A percentile compares a stretch with the other conserved stretches of the same genome.
Evolutionary conservation across 768 basidiomycete species (phyloP).

Genomic region (Strobilomyces confusus): DNA sequence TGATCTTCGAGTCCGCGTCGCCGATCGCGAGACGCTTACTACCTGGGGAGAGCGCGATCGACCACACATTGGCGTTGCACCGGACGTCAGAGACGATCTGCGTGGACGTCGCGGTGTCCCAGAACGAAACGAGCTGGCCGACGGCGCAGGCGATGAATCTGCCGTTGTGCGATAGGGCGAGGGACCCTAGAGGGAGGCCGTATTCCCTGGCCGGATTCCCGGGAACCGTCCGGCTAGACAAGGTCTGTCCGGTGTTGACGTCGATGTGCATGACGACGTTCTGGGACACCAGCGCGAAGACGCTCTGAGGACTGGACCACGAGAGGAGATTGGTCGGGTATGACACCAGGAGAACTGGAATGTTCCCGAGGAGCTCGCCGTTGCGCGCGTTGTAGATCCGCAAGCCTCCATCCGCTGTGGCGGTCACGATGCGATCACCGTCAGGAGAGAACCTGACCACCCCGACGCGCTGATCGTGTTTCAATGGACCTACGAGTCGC

Average conservation of each 20-base stretch:
- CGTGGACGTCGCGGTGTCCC: neutral
- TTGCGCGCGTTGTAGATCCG: too few species aligned
- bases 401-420: too few species aligned
- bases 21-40: neutral
- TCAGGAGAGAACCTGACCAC: too few species aligned
- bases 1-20: neutral
- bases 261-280: neutral
- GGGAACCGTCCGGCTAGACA: neutral
- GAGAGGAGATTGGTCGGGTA: neutral
- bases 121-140: neutral
- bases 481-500: too few species aligned
- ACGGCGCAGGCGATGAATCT: neutral
- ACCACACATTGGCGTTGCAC: neutral
- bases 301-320: neutral
- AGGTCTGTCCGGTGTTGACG: too few species aligned
- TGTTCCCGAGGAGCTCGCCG: too few species aligned
- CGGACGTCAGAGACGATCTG: neutral
- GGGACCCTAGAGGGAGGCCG: neutral
- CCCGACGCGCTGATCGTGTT: too few species aligned
- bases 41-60: constrained; percentile 4
- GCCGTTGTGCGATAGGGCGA: neutral
- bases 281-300: neutral
- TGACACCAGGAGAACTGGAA: neutral
- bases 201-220: neutral
- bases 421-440: too few species aligned